Evolutionary conservation across 768 basidiomycete genomes (phyloP).

Genomic region (Suillus sp.): DNA sequence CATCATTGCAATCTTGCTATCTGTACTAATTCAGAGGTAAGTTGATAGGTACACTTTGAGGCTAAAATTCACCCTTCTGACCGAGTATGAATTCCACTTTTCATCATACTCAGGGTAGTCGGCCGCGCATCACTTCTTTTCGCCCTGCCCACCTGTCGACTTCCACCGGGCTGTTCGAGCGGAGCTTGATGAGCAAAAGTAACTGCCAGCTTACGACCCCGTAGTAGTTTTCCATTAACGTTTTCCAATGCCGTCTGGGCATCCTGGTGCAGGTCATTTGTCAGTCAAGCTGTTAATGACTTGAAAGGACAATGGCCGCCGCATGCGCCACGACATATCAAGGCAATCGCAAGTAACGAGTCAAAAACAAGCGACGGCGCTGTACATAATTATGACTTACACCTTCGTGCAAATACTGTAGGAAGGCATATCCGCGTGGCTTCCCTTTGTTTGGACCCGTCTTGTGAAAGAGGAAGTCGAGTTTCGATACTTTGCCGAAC

Average conservation of each 20-base stretch:
- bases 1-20: conserved; percentile 90
- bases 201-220: conserved; percentile 88
- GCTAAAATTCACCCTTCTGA: conserved; percentile 41
- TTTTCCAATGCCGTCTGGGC: conserved; percentile 73
- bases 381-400: conserved; percentile 53
- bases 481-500: conserved; percentile 88
- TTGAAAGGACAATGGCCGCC: not conserved
- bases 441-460: conserved; percentile 86
- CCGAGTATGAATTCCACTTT: conserved; percentile 58
- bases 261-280: conserved; percentile 56
- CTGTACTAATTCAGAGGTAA: conserved; percentile 52
- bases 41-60: conserved; percentile 9
- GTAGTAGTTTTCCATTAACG: conserved; percentile 77
- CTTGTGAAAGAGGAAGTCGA: conserved; percentile 97
- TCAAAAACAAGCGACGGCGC: conserved; percentile 31
- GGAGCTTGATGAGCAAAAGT: conserved; percentile 90
- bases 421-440: conserved; percentile 93
- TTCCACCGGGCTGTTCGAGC: conserved; percentile 28
- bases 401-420: conserved; percentile 78
- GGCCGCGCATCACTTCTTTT: conserved; percentile 64
- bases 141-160: conserved; percentile 36
- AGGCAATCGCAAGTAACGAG: conserved; percentile 17
- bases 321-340: not conserved
- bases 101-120: conserved; percentile 87
- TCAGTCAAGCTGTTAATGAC: conserved; percentile 8